Evolutionary conservation across 225 moss, liverwort and hornwort species (phyloP).

Genomic region (Physcomitrellopsis africana): DNA sequence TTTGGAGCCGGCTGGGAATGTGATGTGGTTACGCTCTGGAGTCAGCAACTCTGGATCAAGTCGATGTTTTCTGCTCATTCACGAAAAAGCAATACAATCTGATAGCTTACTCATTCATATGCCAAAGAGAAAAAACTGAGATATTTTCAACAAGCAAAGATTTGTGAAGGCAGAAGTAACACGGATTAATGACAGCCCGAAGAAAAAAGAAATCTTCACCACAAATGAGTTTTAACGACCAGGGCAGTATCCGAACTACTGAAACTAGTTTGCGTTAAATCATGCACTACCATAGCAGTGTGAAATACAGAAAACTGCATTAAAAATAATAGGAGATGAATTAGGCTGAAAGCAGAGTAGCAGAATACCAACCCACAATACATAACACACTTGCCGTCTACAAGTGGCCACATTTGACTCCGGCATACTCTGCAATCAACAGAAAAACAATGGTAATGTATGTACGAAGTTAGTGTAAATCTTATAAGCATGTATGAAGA

Average conservation of each 20-base stretch:
- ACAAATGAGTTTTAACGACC: no score
- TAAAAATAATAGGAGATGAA: not conserved
- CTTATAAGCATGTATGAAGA: not conserved
- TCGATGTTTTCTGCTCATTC: slow-evolving; percentile 47
- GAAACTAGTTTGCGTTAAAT: no score
- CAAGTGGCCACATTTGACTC: slow-evolving; percentile 50
- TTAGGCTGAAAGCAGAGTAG: slow-evolving; percentile 10
- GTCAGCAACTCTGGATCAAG: slow-evolving; percentile 61
- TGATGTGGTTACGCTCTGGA: slow-evolving; percentile 55
- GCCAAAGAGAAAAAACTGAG: not conserved
- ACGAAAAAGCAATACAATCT: slow-evolving; percentile 13
- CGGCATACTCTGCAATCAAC: slow-evolving; percentile 44
- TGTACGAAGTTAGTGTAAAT: slow-evolving; percentile 5
- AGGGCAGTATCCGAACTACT: not conserved
- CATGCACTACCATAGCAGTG: not conserved
- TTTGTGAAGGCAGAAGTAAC: no score
- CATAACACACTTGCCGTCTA: slow-evolving; percentile 58
- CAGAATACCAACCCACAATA: slow-evolving; percentile 61
- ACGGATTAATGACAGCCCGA: no score
- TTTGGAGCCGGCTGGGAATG: slow-evolving; percentile 50
- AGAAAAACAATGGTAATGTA: slow-evolving; percentile 9
- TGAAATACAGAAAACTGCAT: no score
- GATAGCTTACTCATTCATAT: not conserved
- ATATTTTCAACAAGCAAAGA: not conserved
- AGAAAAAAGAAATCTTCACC: no score